Evolutionary conservation across 2,329 filamentous ascomycete species (phyloP).

Genomic region (Ophiostoma pallidulum): DNA sequence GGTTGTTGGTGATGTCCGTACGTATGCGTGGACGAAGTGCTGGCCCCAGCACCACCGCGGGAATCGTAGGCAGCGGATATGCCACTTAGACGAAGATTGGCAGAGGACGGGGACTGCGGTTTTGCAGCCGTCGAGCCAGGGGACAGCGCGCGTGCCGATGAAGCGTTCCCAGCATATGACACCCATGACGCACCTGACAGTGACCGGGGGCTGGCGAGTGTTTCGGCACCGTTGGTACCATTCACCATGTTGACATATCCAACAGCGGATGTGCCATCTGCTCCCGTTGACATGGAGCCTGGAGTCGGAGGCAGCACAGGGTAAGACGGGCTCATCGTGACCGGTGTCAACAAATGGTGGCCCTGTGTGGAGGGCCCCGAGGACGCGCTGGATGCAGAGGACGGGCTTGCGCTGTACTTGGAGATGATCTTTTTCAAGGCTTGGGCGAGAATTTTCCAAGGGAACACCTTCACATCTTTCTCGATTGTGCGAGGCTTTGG

Average conservation of each 20-base stretch:
- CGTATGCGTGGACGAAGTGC: slow-evolving; percentile 2
- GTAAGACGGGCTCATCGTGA: slow-evolving; percentile 30
- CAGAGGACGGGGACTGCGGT: slow-evolving; percentile 25
- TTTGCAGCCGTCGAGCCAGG: slow-evolving; percentile 26
- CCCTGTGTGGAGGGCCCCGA: slow-evolving; percentile 18
- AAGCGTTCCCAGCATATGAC: slow-evolving; percentile 13
- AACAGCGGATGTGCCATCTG: slow-evolving; percentile 29
- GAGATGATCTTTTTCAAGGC: slow-evolving; percentile 97
- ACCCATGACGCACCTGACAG: slow-evolving; percentile 40
- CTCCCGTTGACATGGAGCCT: slow-evolving; percentile 23
- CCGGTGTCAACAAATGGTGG: slow-evolving; percentile 32
- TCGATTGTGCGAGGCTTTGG: slow-evolving; percentile 97
- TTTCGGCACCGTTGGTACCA: slow-evolving; percentile 33
- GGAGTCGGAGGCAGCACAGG: slow-evolving; percentile 40
- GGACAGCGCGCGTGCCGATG: slow-evolving; percentile 35
- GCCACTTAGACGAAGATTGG: slow-evolving; percentile 28
- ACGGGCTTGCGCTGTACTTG: slow-evolving; percentile 65
- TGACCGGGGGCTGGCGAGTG: slow-evolving; percentile 43
- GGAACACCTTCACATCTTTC: slow-evolving; percentile 98
- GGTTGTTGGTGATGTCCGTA: slow-evolving; percentile 22
- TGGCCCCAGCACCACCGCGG: slow-evolving; percentile 10
- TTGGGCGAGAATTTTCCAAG: slow-evolving; percentile 80
- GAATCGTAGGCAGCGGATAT: slow-evolving; percentile 29
- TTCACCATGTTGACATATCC: slow-evolving; percentile 31
- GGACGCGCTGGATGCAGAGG: slow-evolving; percentile 25